phyloP scores from a whole-genome alignment of 1,284 basidiomycete genomes.

The Trichosporon sp. region DNA sequence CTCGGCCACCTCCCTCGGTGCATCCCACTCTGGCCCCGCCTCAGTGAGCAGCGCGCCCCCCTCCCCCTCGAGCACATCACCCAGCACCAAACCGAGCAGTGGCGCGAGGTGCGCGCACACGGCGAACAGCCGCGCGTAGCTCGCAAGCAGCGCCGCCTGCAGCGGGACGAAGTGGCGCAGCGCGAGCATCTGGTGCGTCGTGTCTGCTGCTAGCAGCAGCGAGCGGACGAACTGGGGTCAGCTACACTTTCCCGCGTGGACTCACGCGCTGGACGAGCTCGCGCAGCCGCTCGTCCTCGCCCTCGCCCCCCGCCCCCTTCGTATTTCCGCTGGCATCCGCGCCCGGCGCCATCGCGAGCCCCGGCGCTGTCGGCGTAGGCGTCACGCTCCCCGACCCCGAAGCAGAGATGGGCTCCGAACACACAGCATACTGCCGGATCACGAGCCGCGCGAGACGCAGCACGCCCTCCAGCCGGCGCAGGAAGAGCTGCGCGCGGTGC shows the following conservation, averaged over 20 bases:
- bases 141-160: slow-evolving; percentile 30
- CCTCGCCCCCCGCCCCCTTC: neutral
- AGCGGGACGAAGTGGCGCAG: slow-evolving; percentile 41
- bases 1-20: neutral
- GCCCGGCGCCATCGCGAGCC: neutral
- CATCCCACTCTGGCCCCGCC: neutral
- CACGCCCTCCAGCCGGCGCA: slow-evolving; percentile 18
- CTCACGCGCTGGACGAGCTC: neutral
- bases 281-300: neutral
- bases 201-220: slow-evolving; percentile 15
- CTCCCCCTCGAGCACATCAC: neutral
- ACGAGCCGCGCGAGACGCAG: slow-evolving; percentile 12
- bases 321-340: no score
- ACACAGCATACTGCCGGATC: neutral
- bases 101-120: slow-evolving; percentile 14
- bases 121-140: slow-evolving; percentile 34
- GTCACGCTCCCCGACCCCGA: neutral
- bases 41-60: neutral
- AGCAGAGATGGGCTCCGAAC: neutral
- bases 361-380: neutral
- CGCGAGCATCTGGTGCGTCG: slow-evolving; percentile 17
- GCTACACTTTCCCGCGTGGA: neutral
- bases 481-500: slow-evolving; percentile 31
- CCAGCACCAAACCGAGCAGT: neutral
- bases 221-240: slow-evolving; percentile 17